Base-by-base conservation (phyloP, 306 rosid species). In the Vigna trinervia region DNA sequence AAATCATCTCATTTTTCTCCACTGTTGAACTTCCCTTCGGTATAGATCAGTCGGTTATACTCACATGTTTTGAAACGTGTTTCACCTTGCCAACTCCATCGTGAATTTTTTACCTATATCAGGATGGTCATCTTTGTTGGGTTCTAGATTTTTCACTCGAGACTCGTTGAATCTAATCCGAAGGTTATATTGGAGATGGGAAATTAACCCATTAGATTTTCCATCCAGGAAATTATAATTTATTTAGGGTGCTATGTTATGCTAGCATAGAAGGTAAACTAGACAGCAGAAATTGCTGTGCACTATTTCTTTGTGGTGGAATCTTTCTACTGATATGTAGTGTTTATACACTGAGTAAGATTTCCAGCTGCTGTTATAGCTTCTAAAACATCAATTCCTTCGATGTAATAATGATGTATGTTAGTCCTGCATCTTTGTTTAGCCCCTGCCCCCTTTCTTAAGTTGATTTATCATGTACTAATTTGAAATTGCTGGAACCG, bases 221-320 rank as follows among this genome's bases (percentile, higher is more conserved):
- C 26, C 17, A 41, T 41, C 4, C 17, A 46, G 19, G 38, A 62
- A 69, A 57, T 56, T 68, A 8, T 23, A 28, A 41, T 56, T n/a
- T 41, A 43, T 28, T 38, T 26, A 32, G 17, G 81, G 28, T 68
- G 51, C 39, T 39, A n/a, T 57, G 6, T 12, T 59, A 32, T 34
- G 4, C 36, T 66, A 53, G n/a, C 80, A 54, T 77, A 38, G 50
- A 66, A 66, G 66, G 58, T 67, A 30, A 56, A 77, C 45, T 28
- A 23, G 30, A 12, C 12, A 26, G 28, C 67, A 38, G 4, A 76
- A 41, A n/a, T 39, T 26, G 26, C 15, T 52, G 6, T 76, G 65
- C 60, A 52, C n/a, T 51, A 14, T 48, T 22, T 66, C 45, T 66
- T 26, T 38, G 8, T 34, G 19, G 53, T 19, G 34, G 34, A 30